Evolutionary conservation across 2,329 filamentous ascomycete species (phyloP).

Genomic region (Epichloe sp.): DNA sequence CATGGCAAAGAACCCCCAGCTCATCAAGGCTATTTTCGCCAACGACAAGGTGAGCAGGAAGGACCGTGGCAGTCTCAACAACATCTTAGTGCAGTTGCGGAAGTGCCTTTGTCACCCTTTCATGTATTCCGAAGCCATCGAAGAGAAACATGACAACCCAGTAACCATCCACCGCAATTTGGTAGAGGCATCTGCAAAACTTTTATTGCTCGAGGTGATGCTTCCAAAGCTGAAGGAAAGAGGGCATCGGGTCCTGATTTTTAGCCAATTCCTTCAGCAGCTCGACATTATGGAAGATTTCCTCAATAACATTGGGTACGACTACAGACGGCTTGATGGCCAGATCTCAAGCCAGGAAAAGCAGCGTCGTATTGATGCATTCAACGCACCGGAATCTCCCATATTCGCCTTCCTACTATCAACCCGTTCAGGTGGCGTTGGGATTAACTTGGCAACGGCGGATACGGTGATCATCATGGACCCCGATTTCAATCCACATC

Average conservation of each 20-base stretch:
- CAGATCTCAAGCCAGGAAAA: conserved; percentile 69
- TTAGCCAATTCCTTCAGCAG: conserved; percentile 87
- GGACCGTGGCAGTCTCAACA: conserved; percentile 74
- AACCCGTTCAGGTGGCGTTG: conserved; percentile 87
- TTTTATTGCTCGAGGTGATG: conserved; percentile 72
- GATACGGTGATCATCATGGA: conserved; percentile 98
- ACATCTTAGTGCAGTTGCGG: conserved; percentile 87
- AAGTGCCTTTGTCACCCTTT: conserved; percentile 96
- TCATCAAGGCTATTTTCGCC: conserved; percentile 78
- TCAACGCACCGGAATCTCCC: conserved; percentile 70
- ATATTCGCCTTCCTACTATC: conserved; percentile 88
- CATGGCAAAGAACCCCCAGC: conserved; percentile 73
- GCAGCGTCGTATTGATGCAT: conserved; percentile 87
- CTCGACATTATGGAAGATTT: conserved; percentile 90
- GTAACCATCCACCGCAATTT: conserved; percentile 62
- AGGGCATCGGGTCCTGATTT: conserved; percentile 84
- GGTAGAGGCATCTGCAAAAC: conserved; percentile 81
- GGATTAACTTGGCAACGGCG: conserved; percentile 92
- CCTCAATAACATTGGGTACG: conserved; percentile 57
- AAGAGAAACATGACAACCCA: conserved; percentile 58
- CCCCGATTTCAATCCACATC: conserved; percentile 94
- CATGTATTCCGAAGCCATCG: conserved; percentile 80
- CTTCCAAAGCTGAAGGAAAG: conserved; percentile 74
- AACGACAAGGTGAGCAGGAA: conserved; percentile 50
- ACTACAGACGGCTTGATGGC: conserved; percentile 78